phyloP scores from a whole-genome alignment of 148 eudicot genomes.

The Camellia japonica region DNA sequence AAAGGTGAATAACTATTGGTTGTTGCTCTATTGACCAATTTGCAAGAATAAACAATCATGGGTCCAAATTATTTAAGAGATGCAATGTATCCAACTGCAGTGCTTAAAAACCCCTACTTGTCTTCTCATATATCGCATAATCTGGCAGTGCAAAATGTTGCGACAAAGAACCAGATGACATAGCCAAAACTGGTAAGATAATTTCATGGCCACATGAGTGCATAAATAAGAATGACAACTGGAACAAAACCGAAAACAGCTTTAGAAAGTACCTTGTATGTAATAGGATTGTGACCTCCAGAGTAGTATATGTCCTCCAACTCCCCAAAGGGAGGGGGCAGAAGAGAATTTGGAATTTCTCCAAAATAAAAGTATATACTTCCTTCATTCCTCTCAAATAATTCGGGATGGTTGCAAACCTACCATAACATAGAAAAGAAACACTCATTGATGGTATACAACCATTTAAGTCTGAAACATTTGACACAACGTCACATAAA shows the following conservation, averaged over 20 bases:
- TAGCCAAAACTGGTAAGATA: no score
- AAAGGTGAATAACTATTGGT: no score
- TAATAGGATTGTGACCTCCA: slow-evolving; percentile 80
- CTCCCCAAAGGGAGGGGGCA: slow-evolving; percentile 90
- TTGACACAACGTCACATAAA: neutral
- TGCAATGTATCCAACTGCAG: no score
- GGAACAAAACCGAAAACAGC: neutral
- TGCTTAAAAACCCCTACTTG: no score
- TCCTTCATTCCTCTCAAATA: slow-evolving; percentile 98
- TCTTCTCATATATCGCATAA: neutral
- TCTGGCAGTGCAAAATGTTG: neutral
- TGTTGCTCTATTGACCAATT: neutral
- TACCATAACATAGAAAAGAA: slow-evolving; percentile 27
- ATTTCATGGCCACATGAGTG: no score
- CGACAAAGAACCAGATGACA: no score
- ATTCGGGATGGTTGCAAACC: slow-evolving; percentile 99
- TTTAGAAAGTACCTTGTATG: slow-evolving; percentile 54
- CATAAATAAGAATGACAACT: no score
- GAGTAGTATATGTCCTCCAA: slow-evolving; percentile 74
- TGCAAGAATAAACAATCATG: no score
- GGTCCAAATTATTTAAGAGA: no score
- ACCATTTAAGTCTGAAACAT: neutral
- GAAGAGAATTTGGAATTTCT: slow-evolving; percentile 73
- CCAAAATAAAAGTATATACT: slow-evolving; percentile 80
- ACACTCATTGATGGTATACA: neutral